Percentiles rank a stretch among this genome's conserved stretches.
Conservation (phyloP, 192 early-diverging fungal species). For the Oehlia diaphana region DNA sequence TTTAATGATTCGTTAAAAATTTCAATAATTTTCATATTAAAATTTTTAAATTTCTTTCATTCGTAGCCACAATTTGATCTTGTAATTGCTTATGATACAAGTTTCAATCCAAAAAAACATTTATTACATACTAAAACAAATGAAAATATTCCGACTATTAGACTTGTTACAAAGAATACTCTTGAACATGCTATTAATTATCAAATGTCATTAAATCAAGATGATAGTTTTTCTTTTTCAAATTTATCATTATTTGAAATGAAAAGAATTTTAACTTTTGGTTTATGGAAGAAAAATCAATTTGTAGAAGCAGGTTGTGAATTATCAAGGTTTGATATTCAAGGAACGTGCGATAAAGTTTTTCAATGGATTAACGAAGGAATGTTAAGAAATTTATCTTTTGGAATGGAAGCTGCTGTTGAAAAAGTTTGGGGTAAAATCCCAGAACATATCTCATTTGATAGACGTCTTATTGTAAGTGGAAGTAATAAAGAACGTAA, state of each 20-base stretch:
- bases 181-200: constrained; percentile 15
- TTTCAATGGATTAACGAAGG: background rate
- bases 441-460: background rate
- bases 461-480: background rate
- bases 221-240: background rate
- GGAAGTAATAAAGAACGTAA: background rate
- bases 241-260: constrained; percentile 1
- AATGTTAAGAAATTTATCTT: background rate
- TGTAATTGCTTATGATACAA: constrained; percentile 4
- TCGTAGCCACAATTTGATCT: constrained; percentile 3
- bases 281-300: constrained; percentile 4
- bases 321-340: background rate
- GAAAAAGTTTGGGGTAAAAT: background rate
- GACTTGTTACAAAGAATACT: constrained; percentile 6
- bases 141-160: constrained; percentile 4
- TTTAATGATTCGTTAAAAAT: too few species aligned
- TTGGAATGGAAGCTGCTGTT: background rate
- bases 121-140: background rate
- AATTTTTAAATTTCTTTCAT: background rate
- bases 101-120: background rate
- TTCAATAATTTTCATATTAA: background rate
- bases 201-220: background rate
- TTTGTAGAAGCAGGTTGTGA: constrained; percentile 3
- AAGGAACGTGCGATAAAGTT: background rate
- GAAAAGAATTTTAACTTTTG: background rate